A percentile compares a stretch with the other conserved stretches of the same genome.
Evolutionary conservation across 164 flowering plant genomes (phyloP).

Genomic region (Liriodendron chinense): DNA sequence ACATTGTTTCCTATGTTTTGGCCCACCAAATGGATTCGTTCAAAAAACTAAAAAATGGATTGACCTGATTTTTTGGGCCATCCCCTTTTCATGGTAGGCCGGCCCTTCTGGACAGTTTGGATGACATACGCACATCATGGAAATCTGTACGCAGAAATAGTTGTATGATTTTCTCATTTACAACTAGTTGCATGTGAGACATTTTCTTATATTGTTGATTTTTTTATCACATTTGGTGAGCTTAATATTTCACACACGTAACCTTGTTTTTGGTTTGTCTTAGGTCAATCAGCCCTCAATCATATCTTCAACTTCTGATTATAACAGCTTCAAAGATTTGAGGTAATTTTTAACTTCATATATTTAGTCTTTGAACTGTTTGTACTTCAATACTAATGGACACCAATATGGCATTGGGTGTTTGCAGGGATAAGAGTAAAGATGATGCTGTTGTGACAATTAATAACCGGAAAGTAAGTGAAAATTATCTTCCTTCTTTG

Average conservation of each 20-base stretch:
- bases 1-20: no score
- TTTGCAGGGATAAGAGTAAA: slow-evolving; percentile 43
- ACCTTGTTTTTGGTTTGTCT: neutral
- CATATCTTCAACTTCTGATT: slow-evolving; percentile 29
- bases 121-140: no score
- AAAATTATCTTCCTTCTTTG: slow-evolving; percentile 1
- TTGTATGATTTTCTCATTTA: neutral
- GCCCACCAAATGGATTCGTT: no score
- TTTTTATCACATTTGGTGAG: slow-evolving; percentile 3
- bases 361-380: neutral
- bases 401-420: slow-evolving; percentile 4
- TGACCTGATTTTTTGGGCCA: no score
- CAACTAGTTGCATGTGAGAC: neutral
- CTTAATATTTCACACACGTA: neutral
- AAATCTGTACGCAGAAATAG: no score
- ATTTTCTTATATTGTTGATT: neutral
- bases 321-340: slow-evolving; percentile 37
- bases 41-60: no score
- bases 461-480: slow-evolving; percentile 63
- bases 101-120: no score
- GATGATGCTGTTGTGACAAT: slow-evolving; percentile 43
- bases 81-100: no score
- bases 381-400: neutral
- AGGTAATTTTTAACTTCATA: slow-evolving; percentile 33
- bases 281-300: slow-evolving; percentile 38